Base-by-base conservation (phyloP, 352 stramenopile genomes). In the Globisporangium alternatum region DNA sequence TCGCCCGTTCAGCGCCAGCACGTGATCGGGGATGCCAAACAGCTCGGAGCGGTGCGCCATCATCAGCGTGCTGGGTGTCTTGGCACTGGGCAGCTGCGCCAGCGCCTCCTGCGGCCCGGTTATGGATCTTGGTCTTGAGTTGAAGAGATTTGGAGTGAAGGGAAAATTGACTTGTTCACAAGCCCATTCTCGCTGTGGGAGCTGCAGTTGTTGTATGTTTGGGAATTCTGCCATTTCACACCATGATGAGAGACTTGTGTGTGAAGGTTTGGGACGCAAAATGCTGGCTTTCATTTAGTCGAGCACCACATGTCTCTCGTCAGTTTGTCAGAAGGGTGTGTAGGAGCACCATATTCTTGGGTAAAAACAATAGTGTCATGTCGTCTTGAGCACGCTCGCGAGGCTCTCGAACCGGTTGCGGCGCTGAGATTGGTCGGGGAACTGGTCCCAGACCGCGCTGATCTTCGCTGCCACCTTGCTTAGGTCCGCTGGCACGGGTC, bases 331-430 rank as follows among this genome's bases (percentile, higher is more conserved):
- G 33, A 37, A 37, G 33, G 33, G 33, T 37, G 33, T 37, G 33
- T 37, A 37, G 33, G 33, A 37, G 3, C 33, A 37, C 33, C 33
- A 37, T 37, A 19, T 13, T 51, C 44, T 51, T 51, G 44, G n/a
- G 5, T 15, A 21, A 51, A 15, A 49, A 13, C 19, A 17, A 51
- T 17, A 17, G 8, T 37, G n/a, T 64, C 44, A 64, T 6, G 31
- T 10, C 12, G 21, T 47, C 43, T 63, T 57, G 60, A 82, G 74
- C 41, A 76, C 52, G 30, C 28, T 52, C 8, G 63, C 67, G 41
- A 92, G 69, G 31, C 67, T 66, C 66, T 90, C 69, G 60, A 92
- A 81, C 10, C 83, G 83, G 49, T 85, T 68, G 10, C 83, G 81
- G 30, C 81, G 81, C 37, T 89, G 76, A 17, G 69, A 66, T 12